Evolutionary conservation across 2,329 filamentous ascomycete species (phyloP).

Genomic region (Fusarium equiseti): DNA sequence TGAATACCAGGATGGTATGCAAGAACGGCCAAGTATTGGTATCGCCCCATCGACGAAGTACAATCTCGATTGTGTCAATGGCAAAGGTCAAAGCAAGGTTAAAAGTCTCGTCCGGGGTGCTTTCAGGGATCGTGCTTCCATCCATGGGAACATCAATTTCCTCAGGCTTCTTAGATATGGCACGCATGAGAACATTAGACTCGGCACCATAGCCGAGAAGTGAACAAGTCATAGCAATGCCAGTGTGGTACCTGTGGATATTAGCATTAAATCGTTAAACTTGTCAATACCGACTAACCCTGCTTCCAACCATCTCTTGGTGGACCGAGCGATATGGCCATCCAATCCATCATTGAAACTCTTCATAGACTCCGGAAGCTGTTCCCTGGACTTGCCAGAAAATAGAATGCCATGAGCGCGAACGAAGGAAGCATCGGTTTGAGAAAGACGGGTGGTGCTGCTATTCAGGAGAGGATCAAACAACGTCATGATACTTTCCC

Average conservation of each 20-base stretch:
- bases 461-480: slow-evolving; percentile 69
- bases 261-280: not conserved
- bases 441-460: slow-evolving; percentile 50
- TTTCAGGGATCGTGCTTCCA: slow-evolving; percentile 43
- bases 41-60: slow-evolving; percentile 66
- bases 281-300: slow-evolving; percentile 50
- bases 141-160: slow-evolving; percentile 47
- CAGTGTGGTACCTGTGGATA: slow-evolving; percentile 49
- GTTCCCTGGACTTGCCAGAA: slow-evolving; percentile 60
- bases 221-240: slow-evolving; percentile 50
- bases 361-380: slow-evolving; percentile 58
- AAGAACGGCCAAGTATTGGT: slow-evolving; percentile 71
- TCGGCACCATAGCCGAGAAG: slow-evolving; percentile 54
- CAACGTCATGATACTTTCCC: slow-evolving; percentile 76
- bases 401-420: slow-evolving; percentile 75
- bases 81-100: slow-evolving; percentile 56
- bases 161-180: slow-evolving; percentile 49
- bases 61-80: slow-evolving; percentile 58
- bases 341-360: slow-evolving; percentile 69
- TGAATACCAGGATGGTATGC: slow-evolving; percentile 71
- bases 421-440: slow-evolving; percentile 70
- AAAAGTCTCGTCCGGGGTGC: slow-evolving; percentile 47
- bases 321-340: slow-evolving; percentile 64
- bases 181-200: slow-evolving; percentile 60
- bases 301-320: slow-evolving; percentile 64